These are phyloP conservation scores for Cladosporium halotolerans DNA, from an alignment of 2,329 filamentous ascomycete species.

Conservation along the genomic window DNA sequence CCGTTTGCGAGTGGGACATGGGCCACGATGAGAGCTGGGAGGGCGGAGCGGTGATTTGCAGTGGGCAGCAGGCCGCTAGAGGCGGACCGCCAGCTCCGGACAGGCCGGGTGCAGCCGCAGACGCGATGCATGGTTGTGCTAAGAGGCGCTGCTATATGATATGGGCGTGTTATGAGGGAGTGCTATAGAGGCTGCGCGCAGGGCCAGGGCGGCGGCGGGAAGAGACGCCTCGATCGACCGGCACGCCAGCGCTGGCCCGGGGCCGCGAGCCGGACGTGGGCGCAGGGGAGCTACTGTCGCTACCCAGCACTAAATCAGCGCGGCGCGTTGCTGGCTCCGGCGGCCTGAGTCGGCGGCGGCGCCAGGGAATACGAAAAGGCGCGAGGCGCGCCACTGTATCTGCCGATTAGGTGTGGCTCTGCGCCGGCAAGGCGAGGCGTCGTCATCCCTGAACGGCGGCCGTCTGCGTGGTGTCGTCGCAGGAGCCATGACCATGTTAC, in stretches of 20 bases:
- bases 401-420: not conserved
- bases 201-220: not conserved
- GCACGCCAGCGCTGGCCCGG: not conserved
- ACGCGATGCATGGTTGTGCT: not conserved
- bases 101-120: not conserved
- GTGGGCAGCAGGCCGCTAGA: not conserved
- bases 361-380: too few species aligned
- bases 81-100: conserved; percentile 4
- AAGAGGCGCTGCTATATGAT: not conserved
- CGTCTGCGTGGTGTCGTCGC: not conserved
- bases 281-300: too few species aligned
- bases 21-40: not conserved
- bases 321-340: not conserved
- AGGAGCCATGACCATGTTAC: too few species aligned
- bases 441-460: conserved; percentile 5
- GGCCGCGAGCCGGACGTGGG: too few species aligned
- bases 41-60: too few species aligned
- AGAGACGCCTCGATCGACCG: not conserved
- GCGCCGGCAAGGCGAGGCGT: not conserved
- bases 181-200: not conserved
- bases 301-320: not conserved
- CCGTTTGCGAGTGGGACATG: conserved; percentile 7
- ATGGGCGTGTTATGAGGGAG: not conserved
- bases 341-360: not conserved
- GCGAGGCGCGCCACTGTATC: not conserved